phyloP scores from a whole-genome alignment of 140 eudicot species.

The Ambrosia hybrid region DNA sequence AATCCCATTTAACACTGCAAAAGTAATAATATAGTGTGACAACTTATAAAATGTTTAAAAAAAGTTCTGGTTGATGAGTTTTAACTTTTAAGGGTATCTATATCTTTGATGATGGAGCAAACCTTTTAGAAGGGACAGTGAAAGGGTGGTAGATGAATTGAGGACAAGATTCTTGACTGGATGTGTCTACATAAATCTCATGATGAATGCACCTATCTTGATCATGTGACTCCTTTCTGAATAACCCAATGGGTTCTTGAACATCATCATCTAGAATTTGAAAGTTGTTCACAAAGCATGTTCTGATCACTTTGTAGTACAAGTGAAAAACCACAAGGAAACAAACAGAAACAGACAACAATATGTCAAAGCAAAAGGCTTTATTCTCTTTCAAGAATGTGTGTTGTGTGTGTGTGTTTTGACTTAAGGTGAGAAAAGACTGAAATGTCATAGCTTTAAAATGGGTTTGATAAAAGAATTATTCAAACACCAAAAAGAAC shows the following conservation, averaged over 20 bases:
- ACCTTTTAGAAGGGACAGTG: constrained; percentile 35
- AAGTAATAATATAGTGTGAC: no score
- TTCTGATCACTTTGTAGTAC: constrained; percentile 14
- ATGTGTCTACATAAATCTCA: constrained; percentile 27
- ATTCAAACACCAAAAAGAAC: constrained; percentile 17
- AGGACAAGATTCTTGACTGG: constrained; percentile 35
- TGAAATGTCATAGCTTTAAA: constrained; percentile 8
- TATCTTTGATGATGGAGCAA: background rate
- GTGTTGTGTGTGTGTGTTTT: constrained; percentile 27
- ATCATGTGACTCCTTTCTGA: constrained; percentile 25
- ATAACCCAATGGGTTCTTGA: constrained; percentile 22
- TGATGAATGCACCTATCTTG: constrained; percentile 35
- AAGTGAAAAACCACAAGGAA: constrained; percentile 29
- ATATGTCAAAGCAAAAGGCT: constrained; percentile 28
- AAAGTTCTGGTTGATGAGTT: no score
- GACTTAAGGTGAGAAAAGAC: constrained; percentile 23
- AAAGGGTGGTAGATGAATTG: constrained; percentile 33
- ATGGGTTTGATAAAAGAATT: constrained; percentile 18
- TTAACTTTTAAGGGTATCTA: background rate
- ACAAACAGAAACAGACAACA: constrained; percentile 38
- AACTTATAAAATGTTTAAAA: no score
- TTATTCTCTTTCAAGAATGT: constrained; percentile 32
- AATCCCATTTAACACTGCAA: background rate
- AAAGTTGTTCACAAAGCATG: constrained; percentile 20
- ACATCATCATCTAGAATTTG: constrained; percentile 36